These are phyloP conservation scores for Isoetes engelmannii DNA, from an alignment of 83 land plant species.

Conservation along the genomic window DNA sequence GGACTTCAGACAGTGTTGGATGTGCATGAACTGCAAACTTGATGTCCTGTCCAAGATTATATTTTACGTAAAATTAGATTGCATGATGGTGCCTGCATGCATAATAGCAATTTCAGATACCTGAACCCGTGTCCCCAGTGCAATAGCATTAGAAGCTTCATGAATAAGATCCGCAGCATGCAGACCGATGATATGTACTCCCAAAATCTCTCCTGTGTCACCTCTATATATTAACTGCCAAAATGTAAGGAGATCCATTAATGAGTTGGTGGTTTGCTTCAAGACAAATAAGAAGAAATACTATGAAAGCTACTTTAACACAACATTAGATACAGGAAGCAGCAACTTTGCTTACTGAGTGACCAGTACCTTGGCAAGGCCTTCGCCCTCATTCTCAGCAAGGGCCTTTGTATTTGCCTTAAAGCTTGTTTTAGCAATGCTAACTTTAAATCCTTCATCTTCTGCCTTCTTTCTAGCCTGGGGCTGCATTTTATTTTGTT, in stretches of 20 bases:
- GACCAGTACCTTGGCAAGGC: constrained; percentile 79
- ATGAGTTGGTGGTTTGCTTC: not conserved
- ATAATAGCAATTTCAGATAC: constrained; percentile 28
- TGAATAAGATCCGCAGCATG: constrained; percentile 99
- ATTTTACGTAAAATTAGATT: not conserved
- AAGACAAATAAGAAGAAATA: constrained; percentile 2
- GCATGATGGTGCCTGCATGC: not conserved
- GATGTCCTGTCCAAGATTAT: constrained; percentile 55
- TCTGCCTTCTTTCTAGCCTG: constrained; percentile 89
- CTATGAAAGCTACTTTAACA: not conserved
- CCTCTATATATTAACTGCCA: constrained; percentile 89
- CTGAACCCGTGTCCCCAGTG: constrained; percentile 81
- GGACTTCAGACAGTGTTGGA: constrained; percentile 96
- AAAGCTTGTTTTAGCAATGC: constrained; percentile 95
- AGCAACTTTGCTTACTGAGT: not conserved
- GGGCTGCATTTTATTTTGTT: constrained; percentile 44
- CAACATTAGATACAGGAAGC: not conserved
- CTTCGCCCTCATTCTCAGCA: constrained; percentile 99
- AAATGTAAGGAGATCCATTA: not conserved
- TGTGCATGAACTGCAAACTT: constrained; percentile 98
- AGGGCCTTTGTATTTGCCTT: constrained; percentile 97
- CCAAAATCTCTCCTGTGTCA: constrained; percentile 93
- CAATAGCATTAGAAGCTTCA: constrained; percentile 98
- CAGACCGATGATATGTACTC: constrained; percentile 94
- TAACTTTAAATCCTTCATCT: constrained; percentile 79